Percentiles rank a stretch among this genome's conserved stretches.
Conservation (phyloP, 106 monocot genomes). For the Chionographis japonica region DNA sequence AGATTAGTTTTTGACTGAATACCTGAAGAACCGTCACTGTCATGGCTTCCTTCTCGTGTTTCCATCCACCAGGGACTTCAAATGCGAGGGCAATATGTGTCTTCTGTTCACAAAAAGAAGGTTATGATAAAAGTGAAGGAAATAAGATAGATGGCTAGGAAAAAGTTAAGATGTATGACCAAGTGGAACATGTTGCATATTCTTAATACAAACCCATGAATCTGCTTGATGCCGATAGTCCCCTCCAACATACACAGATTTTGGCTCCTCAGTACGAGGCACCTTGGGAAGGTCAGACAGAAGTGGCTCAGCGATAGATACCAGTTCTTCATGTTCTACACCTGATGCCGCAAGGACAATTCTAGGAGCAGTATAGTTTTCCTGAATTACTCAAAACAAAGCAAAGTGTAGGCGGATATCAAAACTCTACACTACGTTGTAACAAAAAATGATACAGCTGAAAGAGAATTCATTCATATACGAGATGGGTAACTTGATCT, state of each 20-base stretch:
- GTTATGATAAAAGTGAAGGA: not conserved
- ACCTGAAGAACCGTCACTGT: slow-evolving; percentile 84
- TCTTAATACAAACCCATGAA: slow-evolving; percentile 39
- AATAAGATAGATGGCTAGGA: not conserved
- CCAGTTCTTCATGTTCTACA: slow-evolving; percentile 80
- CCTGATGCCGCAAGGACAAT: slow-evolving; percentile 88
- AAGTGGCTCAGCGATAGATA: slow-evolving; percentile 72
- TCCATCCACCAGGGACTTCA: slow-evolving; percentile 95
- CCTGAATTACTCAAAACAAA: slow-evolving; percentile 32
- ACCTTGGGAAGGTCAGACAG: slow-evolving; percentile 70
- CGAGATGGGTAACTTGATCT: slow-evolving; percentile 7
- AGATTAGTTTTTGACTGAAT: not conserved
- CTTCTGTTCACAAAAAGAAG: slow-evolving; percentile 30
- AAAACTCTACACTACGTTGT: not conserved
- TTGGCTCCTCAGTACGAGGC: slow-evolving; percentile 51
- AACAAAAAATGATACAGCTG: not conserved
- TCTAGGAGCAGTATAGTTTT: slow-evolving; percentile 80
- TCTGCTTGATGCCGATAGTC: slow-evolving; percentile 84
- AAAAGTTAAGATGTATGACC: not conserved
- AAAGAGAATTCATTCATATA: not conserved
- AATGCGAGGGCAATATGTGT: slow-evolving; percentile 86
- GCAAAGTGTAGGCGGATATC: not conserved
- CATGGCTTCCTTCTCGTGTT: slow-evolving; percentile 75
- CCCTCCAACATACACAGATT: slow-evolving; percentile 75
- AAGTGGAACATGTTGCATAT: too few species aligned